Evolutionary conservation across 257 asterid species (phyloP), one percentile per base, ranked within the genome.

Genomic region (Jaltomata sinuosa): DNA sequence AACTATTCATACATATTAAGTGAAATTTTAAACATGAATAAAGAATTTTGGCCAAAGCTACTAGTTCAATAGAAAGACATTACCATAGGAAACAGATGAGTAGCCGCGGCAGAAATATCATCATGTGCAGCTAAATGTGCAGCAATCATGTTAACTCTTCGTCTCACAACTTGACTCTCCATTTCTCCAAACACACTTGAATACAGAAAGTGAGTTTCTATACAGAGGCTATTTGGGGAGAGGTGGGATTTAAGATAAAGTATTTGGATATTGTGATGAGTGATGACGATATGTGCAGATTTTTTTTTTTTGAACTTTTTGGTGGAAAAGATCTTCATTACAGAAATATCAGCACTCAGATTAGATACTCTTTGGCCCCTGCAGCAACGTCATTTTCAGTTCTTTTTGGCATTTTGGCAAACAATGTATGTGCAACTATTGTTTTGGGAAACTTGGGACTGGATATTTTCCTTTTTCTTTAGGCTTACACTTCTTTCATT

Each of bases 1-100:
- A 32, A 1, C 3, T 3, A 32, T 32, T 32, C 36, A 32, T 32
- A 32, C 36, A 3, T 32, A 32, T 32, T 32, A 32, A 32, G 36
- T 32, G 36, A 38, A 38, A 4, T 38, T 4, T 38, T 3, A 38
- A 38, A 38, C 42, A 38, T 38, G 6, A 38, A 38, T 38, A 38
- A 1, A 38, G 42, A 38, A 38, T 38, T 8, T 38, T 38, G 42
- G 7, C 36, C 42, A 38, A 38, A 38, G 42, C 42, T 38, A 38
- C 7, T 38, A 5, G 7, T 38, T 38, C 42, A 4, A 38, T 6
- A 19, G 8, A 61, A 77, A 8, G 27, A 40, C 42, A 84, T 38
- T 85, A 93, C 97, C 97, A 93, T 90, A 80, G 98, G 97, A 81
- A 93, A 91, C 59, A 94, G 79, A 84, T 91, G 97, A 15, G 97